Evolutionary conservation across 78 protist genomes (phyloP).

Genomic region (Guillardia theta): DNA sequence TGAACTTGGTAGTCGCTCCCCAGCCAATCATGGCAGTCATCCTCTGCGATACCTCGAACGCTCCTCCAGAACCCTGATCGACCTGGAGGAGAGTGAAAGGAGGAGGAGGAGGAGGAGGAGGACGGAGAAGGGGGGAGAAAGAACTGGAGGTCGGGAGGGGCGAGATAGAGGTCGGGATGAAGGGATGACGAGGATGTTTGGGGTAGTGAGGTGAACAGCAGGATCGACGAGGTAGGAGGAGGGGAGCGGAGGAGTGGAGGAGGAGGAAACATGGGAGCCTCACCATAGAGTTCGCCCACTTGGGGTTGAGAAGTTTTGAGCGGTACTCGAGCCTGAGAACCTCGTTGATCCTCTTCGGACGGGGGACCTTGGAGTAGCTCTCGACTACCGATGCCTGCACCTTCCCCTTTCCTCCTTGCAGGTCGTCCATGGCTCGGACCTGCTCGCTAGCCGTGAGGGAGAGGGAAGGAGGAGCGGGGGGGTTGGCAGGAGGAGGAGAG

Average conservation of each 20-base stretch:
- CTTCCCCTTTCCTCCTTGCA: slow-evolving; percentile 20
- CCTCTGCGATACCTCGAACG: slow-evolving; percentile 41
- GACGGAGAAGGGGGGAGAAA: background rate
- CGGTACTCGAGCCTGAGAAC: slow-evolving; percentile 36
- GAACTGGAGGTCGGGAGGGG: background rate
- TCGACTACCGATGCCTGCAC: background rate
- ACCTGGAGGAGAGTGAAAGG: too few relatives aligned
- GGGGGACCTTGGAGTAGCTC: background rate
- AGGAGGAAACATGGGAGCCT: too few relatives aligned
- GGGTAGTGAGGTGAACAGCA: too few relatives aligned
- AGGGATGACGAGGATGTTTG: too few relatives aligned
- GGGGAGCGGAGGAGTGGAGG: too few relatives aligned
- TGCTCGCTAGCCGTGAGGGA: too few relatives aligned
- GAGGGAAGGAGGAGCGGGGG: background rate
- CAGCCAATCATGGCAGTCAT: slow-evolving; percentile 33
- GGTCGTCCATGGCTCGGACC: background rate
- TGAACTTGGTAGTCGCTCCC: slow-evolving; percentile 30
- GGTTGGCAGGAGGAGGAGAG: too few relatives aligned
- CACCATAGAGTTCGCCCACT: slow-evolving; percentile 34
- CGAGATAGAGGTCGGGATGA: background rate
- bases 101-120: too few relatives aligned
- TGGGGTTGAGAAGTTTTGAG: slow-evolving; percentile 31
- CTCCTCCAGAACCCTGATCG: slow-evolving; percentile 34
- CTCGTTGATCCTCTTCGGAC: slow-evolving; percentile 23
- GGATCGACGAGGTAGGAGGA: too few relatives aligned